phyloP scores from a whole-genome alignment of 192 early-diverging fungal species.

The Anaeromyces robustus region DNA sequence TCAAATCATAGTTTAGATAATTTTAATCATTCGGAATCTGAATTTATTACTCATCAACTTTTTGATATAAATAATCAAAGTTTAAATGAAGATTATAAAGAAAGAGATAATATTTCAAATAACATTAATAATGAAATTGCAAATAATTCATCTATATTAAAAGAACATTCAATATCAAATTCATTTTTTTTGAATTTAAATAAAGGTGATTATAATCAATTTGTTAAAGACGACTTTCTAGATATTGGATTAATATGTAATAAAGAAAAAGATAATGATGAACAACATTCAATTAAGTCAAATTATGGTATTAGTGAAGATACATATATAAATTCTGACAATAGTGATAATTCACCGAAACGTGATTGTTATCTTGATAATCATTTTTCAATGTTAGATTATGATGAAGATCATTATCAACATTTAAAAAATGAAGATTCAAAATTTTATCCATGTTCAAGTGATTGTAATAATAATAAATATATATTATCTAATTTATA shows the following conservation, averaged over 20 bases:
- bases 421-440: background rate
- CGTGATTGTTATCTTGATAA: background rate
- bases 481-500: background rate
- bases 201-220: background rate
- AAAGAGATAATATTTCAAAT: background rate
- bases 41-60: background rate
- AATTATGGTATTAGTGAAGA: background rate
- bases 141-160: background rate
- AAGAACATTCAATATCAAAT: background rate
- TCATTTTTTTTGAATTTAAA: background rate
- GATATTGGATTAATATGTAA: background rate
- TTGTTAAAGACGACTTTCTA: background rate
- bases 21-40: background rate
- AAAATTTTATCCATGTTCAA: background rate
- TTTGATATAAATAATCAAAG: background rate
- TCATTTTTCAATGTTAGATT: background rate
- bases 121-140: background rate
- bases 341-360: background rate
- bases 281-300: background rate
- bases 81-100: background rate
- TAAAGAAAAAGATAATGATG: background rate
- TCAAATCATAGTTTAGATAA: background rate
- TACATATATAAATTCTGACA: background rate
- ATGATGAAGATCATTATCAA: background rate
- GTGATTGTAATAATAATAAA: background rate